Base-by-base conservation (phyloP, 2,329 filamentous ascomycete genomes). In the Verticillium klebahnii region DNA sequence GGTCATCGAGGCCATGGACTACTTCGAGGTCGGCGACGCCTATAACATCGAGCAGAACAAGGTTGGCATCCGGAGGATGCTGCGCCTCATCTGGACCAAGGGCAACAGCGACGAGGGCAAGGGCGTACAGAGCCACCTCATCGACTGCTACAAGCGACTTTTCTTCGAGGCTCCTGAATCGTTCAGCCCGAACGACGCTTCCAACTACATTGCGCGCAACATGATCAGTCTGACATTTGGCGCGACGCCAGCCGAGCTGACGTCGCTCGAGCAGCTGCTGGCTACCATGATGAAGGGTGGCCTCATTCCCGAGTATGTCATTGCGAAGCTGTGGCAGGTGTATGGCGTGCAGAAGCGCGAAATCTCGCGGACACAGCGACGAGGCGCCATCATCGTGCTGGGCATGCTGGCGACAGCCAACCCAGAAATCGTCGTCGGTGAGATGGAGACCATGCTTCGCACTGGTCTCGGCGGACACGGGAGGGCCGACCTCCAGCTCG, bases 211-310 rank as follows among this genome's bases (percentile, higher is more conserved):
- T 70, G 94, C 94, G 31, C 88, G 93, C 65, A 99, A 98, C 76
- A 99, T 99, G 94, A 98, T 98, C 75, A 97, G 93, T 81, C 79
- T 99, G 70, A 99, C 95, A 0, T 98, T 97, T 74, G 94, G 93
- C 32, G 93, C 94, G 1, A 96, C 94, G 0, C 92, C 94, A 0
- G 95, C 96, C 1, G 95, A 99, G 73, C 80, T 99, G 60, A 99
- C 95, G 0, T 98, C 93, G 56, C 82, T 99, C 9, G 95, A 99
- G 75, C 95, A 99, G 75, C 82, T 99, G 3, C 82, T 99, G 7
- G 92, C 91, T 65, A 98, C 93, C 0, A 99, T 99, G 95, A 97
- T 97, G 92, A 96, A 93, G 76, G 89, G 89, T 40, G 92, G 92
- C 15, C 85, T 93, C 73, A 89, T 99, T 65, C 89, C 91, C 1